Percentiles rank a stretch among this genome's conserved stretches.
Evolutionary conservation across 2,329 filamentous ascomycete genomes (phyloP).

Genomic region (Diaporthe humulicola): DNA sequence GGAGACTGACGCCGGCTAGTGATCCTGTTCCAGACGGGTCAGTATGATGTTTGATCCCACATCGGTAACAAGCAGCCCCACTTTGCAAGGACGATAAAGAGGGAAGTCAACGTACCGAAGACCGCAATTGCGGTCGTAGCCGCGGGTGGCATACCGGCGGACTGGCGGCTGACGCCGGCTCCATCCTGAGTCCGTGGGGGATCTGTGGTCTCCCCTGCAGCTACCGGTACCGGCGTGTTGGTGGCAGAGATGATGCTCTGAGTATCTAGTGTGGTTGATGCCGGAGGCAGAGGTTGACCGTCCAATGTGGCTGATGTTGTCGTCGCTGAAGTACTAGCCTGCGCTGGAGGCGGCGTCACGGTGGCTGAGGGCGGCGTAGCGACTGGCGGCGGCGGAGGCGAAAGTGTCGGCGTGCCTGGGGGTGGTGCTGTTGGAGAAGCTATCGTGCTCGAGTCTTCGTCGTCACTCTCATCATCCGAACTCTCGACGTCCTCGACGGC

Average conservation of each 20-base stretch:
- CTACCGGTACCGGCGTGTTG: slow-evolving; percentile 1
- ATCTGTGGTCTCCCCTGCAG: slow-evolving; percentile 6
- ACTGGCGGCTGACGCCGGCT: background rate
- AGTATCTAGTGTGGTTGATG: slow-evolving; percentile 11
- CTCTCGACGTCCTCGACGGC: background rate
- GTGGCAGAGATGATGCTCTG: background rate
- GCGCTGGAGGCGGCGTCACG: too few relatives aligned
- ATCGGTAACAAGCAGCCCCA: background rate
- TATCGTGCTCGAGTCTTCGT: slow-evolving; percentile 24
- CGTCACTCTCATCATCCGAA: slow-evolving; percentile 16
- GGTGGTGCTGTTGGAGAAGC: background rate
- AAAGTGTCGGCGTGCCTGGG: background rate
- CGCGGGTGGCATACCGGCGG: background rate
- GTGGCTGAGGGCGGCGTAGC: slow-evolving; percentile 6
- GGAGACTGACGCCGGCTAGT: slow-evolving; percentile 7
- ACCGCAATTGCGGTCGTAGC: background rate
- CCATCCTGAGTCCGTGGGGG: slow-evolving; percentile 5
- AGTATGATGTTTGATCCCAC: background rate
- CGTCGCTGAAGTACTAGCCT: background rate
- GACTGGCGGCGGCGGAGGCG: background rate
- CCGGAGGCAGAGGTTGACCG: background rate
- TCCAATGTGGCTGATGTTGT: slow-evolving; percentile 1
- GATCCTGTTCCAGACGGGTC: slow-evolving; percentile 14
- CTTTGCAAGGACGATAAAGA: background rate
- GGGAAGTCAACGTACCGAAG: slow-evolving; percentile 6